These are phyloP conservation scores for Calonectria pseudoturangicola DNA, from an alignment of 2,329 filamentous ascomycete species.

Conservation along the genomic window DNA sequence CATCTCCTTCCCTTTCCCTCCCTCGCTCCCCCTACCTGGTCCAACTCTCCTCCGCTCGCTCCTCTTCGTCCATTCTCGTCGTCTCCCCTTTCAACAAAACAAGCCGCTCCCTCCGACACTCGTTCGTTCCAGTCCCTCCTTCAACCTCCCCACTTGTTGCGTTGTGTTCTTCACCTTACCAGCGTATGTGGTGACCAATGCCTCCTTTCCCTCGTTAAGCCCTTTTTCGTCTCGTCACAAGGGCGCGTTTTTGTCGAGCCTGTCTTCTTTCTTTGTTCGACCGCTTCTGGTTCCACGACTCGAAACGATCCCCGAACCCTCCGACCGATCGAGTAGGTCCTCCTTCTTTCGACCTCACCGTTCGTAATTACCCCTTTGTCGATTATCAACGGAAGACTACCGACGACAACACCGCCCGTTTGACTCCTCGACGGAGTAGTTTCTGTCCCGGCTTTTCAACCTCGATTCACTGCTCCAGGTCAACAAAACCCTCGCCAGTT, in stretches of 20 bases:
- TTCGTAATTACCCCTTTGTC: slow-evolving; percentile 31
- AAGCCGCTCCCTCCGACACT: slow-evolving; percentile 61
- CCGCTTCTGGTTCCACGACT: slow-evolving; percentile 44
- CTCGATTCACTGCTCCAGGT: slow-evolving; percentile 32
- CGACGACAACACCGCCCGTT: slow-evolving; percentile 38
- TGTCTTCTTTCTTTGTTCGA: slow-evolving; percentile 48
- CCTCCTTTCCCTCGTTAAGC: slow-evolving; percentile 49
- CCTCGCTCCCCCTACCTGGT: slow-evolving; percentile 53
- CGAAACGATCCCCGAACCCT: slow-evolving; percentile 40
- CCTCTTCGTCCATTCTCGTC: slow-evolving; percentile 53
- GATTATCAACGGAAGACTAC: slow-evolving; percentile 39
- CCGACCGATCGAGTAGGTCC: slow-evolving; percentile 41
- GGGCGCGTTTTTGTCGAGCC: slow-evolving; percentile 42
- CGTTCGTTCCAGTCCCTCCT: slow-evolving; percentile 65
- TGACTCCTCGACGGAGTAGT: slow-evolving; percentile 34
- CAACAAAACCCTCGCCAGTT: slow-evolving; percentile 26
- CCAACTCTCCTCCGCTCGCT: slow-evolving; percentile 47
- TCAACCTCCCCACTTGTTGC: slow-evolving; percentile 57
- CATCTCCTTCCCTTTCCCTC: slow-evolving; percentile 52
- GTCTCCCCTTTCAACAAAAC: slow-evolving; percentile 64
- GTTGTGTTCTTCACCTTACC: slow-evolving; percentile 46
- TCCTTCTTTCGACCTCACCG: slow-evolving; percentile 31
- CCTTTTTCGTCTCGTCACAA: slow-evolving; percentile 41
- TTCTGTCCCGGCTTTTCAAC: slow-evolving; percentile 16
- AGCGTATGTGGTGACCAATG: slow-evolving; percentile 48